phyloP scores from a whole-genome alignment of 106 monocot genomes.

The Dendrobium chrysotoxum region DNA sequence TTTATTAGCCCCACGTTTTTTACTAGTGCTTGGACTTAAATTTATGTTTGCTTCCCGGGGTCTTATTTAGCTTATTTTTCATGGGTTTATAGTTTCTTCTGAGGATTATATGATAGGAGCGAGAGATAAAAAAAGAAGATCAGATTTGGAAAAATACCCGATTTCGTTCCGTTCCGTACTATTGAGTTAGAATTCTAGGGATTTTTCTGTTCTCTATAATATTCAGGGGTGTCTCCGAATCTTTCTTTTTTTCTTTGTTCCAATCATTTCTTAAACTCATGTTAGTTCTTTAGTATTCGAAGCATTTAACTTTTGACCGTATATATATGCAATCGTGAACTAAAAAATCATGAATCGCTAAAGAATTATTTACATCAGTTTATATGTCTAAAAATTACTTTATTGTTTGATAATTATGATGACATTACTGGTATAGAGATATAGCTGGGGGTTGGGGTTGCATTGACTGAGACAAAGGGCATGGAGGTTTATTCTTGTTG shows the following conservation, averaged over 20 bases:
- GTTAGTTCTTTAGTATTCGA: neutral
- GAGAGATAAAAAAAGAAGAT: neutral
- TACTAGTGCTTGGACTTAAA: neutral
- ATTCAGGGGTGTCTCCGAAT: neutral
- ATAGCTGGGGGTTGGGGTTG: too few species aligned
- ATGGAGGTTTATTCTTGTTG: too few species aligned
- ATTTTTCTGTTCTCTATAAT: neutral
- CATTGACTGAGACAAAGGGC: too few species aligned
- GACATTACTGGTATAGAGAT: too few species aligned
- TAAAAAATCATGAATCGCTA: too few species aligned
- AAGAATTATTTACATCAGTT: too few species aligned
- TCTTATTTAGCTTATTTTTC: neutral
- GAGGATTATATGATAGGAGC: neutral
- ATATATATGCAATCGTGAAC: too few species aligned
- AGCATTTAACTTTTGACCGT: neutral
- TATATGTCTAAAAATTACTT: too few species aligned
- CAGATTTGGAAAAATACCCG: neutral
- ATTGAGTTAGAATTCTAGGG: neutral
- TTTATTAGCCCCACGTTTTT: neutral
- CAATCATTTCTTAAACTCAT: neutral
- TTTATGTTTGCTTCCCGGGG: neutral
- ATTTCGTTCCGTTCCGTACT: neutral
- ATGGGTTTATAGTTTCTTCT: neutral
- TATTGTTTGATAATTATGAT: too few species aligned
- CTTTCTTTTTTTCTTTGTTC: neutral